Conservation (phyloP, 176 grass and related monocot species). For the Oropetium thomaeum region DNA sequence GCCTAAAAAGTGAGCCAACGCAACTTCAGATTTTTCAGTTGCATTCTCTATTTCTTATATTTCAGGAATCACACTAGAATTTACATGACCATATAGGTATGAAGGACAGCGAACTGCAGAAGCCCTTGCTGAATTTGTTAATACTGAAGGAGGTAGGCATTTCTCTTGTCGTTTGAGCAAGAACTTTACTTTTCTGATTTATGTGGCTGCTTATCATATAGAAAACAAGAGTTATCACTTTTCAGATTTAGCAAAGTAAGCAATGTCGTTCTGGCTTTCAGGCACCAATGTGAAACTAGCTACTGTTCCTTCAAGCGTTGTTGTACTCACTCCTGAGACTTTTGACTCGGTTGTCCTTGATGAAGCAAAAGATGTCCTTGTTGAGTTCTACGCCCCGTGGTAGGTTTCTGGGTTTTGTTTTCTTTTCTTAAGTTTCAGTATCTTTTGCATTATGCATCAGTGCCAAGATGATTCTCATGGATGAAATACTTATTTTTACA, state of each 20-base stretch:
- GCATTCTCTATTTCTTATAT: background rate
- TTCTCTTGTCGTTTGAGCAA: background rate
- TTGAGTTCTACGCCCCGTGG: constrained; percentile 97
- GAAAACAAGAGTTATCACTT: background rate
- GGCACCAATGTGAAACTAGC: constrained; percentile 77
- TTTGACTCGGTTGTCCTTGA: constrained; percentile 77
- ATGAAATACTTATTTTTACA: constrained; percentile 16
- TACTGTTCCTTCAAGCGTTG: constrained; percentile 59
- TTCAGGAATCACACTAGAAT: background rate
- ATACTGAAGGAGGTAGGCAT: constrained; percentile 74
- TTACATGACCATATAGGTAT: constrained; percentile 44
- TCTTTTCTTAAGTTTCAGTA: background rate
- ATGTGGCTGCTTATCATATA: background rate
- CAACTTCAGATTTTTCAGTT: background rate
- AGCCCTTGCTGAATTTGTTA: constrained; percentile 72
- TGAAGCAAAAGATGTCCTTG: constrained; percentile 80
- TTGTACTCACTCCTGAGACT: constrained; percentile 58
- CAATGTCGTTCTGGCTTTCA: constrained; percentile 24
- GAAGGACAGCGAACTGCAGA: constrained; percentile 79
- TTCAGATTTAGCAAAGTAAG: background rate
- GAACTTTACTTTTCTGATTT: background rate
- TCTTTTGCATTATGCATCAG: constrained; percentile 1
- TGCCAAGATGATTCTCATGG: background rate
- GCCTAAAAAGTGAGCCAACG: constrained; percentile 69
- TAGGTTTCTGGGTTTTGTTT: constrained; percentile 29